Evolutionary conservation across 768 basidiomycete species (phyloP).

Genomic region (Tubosaeta brunneosetosa): DNA sequence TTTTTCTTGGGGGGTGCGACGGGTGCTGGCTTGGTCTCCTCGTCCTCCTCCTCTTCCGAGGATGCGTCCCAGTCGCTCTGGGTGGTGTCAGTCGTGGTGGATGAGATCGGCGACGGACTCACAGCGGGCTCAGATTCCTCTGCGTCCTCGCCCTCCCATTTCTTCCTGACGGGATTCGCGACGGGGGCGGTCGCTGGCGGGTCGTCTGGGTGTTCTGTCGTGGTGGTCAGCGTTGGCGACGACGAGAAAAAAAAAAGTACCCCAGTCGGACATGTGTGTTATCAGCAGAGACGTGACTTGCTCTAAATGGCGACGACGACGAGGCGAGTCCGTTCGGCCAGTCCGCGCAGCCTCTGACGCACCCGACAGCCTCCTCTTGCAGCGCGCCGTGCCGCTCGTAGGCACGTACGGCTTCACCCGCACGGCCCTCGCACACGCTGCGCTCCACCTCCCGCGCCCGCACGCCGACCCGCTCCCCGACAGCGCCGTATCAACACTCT

Average conservation of each 20-base stretch:
- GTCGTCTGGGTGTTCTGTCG: constrained; percentile 36
- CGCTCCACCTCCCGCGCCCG: constrained; percentile 44
- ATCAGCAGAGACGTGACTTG: not conserved
- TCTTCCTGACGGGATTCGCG: constrained; percentile 43
- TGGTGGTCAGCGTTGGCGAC: constrained; percentile 17
- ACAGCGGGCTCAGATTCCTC: constrained; percentile 78
- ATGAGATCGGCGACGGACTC: constrained; percentile 22
- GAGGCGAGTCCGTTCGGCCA: constrained; percentile 8
- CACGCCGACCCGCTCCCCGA: constrained; percentile 64
- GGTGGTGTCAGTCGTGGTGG: constrained; percentile 2
- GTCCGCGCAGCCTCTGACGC: not conserved
- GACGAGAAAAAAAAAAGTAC: constrained; percentile 24
- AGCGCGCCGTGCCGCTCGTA: constrained; percentile 61
- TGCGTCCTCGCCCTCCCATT: constrained; percentile 92
- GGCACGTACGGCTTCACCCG: constrained; percentile 70
- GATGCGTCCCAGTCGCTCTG: constrained; percentile 97
- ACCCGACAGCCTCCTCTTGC: constrained; percentile 38
- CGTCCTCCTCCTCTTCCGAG: constrained; percentile 66
- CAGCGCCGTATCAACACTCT: constrained; percentile 64
- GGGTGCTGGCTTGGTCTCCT: constrained; percentile 40
- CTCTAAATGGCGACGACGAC: constrained; percentile 10
- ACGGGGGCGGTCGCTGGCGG: constrained; percentile 25
- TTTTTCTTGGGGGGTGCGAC: constrained; percentile 84
- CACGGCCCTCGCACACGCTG: constrained; percentile 60
- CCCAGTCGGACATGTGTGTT: constrained; percentile 44